These are phyloP conservation scores for Primulina eburnea DNA, from an alignment of 257 asterid genomes.

Conservation along the genomic window DNA sequence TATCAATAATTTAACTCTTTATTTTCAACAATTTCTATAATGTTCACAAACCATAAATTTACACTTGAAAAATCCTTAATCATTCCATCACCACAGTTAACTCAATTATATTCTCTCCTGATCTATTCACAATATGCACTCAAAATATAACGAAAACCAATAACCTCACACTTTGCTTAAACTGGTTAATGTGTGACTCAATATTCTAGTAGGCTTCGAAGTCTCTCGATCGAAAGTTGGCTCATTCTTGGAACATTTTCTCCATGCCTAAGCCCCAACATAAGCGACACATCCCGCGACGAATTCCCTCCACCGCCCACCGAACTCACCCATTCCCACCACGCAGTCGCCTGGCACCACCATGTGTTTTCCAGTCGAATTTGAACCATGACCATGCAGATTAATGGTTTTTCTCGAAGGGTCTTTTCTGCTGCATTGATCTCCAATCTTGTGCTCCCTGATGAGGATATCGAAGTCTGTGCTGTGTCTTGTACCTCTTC, in stretches of 20 bases:
- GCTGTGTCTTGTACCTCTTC: slow-evolving; percentile 28
- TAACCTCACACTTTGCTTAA: not conserved
- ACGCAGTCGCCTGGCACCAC: slow-evolving; percentile 24
- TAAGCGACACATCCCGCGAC: slow-evolving; percentile 41
- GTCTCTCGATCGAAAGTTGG: slow-evolving; percentile 36
- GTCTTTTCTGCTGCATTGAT: slow-evolving; percentile 39
- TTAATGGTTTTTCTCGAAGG: slow-evolving; percentile 34
- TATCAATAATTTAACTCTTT: too few relatives aligned
- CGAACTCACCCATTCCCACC: not conserved
- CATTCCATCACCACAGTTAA: not conserved
- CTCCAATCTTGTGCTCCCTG: slow-evolving; percentile 33
- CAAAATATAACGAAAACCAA: not conserved
- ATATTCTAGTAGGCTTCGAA: slow-evolving; percentile 28
- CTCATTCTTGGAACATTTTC: slow-evolving; percentile 43
- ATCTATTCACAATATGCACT: not conserved
- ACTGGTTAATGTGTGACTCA: too few relatives aligned
- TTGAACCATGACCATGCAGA: slow-evolving; percentile 17
- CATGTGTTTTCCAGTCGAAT: slow-evolving; percentile 15
- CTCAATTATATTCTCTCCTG: not conserved
- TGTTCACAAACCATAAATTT: not conserved
- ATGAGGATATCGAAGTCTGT: slow-evolving; percentile 28
- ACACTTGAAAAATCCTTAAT: not conserved
- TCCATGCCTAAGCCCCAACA: slow-evolving; percentile 47
- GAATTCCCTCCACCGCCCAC: slow-evolving; percentile 20
- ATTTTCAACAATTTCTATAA: too few relatives aligned